Conservation (phyloP, 257 asterid species). For the Lantana camara region DNA sequence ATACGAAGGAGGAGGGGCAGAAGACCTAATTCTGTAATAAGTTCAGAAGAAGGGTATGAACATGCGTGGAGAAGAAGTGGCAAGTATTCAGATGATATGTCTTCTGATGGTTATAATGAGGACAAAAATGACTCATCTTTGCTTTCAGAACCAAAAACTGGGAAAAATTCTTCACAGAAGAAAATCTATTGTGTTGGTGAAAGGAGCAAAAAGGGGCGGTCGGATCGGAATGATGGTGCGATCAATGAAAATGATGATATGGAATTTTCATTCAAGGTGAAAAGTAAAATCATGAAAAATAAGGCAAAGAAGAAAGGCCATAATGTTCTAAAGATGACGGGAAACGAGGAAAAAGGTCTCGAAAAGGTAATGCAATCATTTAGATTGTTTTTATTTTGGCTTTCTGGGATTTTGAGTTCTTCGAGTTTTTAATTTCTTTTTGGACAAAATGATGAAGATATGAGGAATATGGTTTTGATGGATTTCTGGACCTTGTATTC, state of each 20-base stretch:
- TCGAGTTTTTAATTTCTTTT: no score
- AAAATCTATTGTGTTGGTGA: constrained; percentile 24
- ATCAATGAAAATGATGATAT: constrained; percentile 23
- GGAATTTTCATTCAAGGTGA: constrained; percentile 26
- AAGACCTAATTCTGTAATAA: constrained; percentile 38
- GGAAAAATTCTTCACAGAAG: constrained; percentile 30
- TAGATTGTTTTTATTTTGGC: no score
- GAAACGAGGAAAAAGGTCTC: constrained; percentile 29
- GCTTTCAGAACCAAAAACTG: constrained; percentile 31
- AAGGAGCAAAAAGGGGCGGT: constrained; percentile 35
- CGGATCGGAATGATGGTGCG: constrained; percentile 38
- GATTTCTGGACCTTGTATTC: not conserved
- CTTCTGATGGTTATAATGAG: constrained; percentile 31
- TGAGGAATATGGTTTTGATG: constrained; percentile 24
- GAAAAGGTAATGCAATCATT: constrained; percentile 31
- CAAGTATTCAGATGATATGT: constrained; percentile 33
- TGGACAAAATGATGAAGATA: no score
- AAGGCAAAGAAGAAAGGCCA: constrained; percentile 29
- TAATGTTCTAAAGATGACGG: constrained; percentile 23
- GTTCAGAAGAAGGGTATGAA: constrained; percentile 38
- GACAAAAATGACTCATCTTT: constrained; percentile 30
- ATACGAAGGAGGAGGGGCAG: constrained; percentile 41
- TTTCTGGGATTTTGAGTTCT: no score
- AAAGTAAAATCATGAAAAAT: constrained; percentile 20
- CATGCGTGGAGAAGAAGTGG: constrained; percentile 25